These are phyloP conservation scores for Trichoderma sp. DNA, from an alignment of 2,329 filamentous ascomycete genomes.

Conservation along the genomic window DNA sequence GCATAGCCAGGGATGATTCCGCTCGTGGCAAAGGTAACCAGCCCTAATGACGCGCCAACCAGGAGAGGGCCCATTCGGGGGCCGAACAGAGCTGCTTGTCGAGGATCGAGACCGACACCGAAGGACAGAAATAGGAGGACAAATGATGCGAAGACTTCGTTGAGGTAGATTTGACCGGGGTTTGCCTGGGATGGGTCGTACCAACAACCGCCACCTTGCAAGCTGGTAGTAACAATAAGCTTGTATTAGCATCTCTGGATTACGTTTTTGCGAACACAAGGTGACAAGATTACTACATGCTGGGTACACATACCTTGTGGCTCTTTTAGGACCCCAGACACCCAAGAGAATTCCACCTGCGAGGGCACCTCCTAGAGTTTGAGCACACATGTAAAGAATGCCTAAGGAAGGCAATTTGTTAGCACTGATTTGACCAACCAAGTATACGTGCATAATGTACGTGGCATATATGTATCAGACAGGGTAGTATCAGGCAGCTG, in stretches of 20 bases:
- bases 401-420: slow-evolving; percentile 24
- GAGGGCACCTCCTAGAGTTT: slow-evolving; percentile 44
- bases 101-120: slow-evolving; percentile 52
- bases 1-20: slow-evolving; percentile 41
- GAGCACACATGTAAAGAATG: slow-evolving; percentile 46
- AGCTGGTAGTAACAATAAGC: not conserved
- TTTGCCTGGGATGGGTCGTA: slow-evolving; percentile 37
- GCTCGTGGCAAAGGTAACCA: slow-evolving; percentile 38
- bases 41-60: slow-evolving; percentile 42
- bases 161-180: slow-evolving; percentile 42
- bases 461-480: not conserved
- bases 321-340: slow-evolving; percentile 32
- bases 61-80: slow-evolving; percentile 49
- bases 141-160: slow-evolving; percentile 45
- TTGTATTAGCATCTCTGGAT: not conserved
- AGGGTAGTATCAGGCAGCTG: not conserved
- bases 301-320: slow-evolving; percentile 27
- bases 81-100: slow-evolving; percentile 49
- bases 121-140: slow-evolving; percentile 43
- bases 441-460: not conserved
- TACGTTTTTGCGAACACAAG: not conserved
- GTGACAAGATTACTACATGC: not conserved
- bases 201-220: slow-evolving; percentile 39
- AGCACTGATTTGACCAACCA: not conserved
- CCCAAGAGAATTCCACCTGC: slow-evolving; percentile 44